These are phyloP conservation scores for Omphalotus olearius DNA, from an alignment of 1,284 basidiomycete species.

Conservation along the genomic window DNA sequence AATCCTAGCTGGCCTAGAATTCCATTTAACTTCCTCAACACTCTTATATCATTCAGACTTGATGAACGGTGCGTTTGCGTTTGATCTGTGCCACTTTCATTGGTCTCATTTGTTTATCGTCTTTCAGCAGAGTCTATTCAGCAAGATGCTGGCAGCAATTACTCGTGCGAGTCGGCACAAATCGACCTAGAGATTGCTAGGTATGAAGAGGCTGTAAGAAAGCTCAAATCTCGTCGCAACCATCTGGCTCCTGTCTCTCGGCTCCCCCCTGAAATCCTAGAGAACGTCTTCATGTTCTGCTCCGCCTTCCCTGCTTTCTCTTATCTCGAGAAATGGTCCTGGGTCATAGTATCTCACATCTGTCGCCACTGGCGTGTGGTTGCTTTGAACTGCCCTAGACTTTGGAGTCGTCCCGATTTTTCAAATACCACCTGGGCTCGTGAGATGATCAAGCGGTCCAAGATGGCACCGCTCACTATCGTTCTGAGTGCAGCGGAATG, in stretches of 20 bases:
- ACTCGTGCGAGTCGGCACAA: neutral
- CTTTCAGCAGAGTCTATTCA: neutral
- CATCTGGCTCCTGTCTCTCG: constrained; percentile 18
- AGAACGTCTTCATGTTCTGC: constrained; percentile 19
- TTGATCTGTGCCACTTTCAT: neutral
- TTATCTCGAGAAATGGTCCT: neutral
- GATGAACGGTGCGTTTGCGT: constrained; percentile 8
- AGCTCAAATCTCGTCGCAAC: constrained; percentile 14
- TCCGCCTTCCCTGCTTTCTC: neutral
- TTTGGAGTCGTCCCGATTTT: constrained; percentile 15
- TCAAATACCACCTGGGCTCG: constrained; percentile 10
- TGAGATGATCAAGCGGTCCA: constrained; percentile 15
- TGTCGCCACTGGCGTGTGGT: constrained; percentile 12
- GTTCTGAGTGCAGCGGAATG: constrained; percentile 3
- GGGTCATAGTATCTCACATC: constrained; percentile 14
- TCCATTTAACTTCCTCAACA: neutral
- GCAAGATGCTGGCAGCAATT: neutral
- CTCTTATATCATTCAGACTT: neutral
- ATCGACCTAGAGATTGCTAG: constrained; percentile 14
- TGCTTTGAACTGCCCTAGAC: constrained; percentile 10
- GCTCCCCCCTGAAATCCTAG: constrained; percentile 27
- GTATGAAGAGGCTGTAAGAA: constrained; percentile 12
- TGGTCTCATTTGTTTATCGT: neutral
- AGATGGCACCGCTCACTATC: constrained; percentile 15
- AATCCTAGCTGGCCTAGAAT: constrained; percentile 14